phyloP scores from a whole-genome alignment of 1,284 basidiomycete genomes.

The Ustilago cynodontis region DNA sequence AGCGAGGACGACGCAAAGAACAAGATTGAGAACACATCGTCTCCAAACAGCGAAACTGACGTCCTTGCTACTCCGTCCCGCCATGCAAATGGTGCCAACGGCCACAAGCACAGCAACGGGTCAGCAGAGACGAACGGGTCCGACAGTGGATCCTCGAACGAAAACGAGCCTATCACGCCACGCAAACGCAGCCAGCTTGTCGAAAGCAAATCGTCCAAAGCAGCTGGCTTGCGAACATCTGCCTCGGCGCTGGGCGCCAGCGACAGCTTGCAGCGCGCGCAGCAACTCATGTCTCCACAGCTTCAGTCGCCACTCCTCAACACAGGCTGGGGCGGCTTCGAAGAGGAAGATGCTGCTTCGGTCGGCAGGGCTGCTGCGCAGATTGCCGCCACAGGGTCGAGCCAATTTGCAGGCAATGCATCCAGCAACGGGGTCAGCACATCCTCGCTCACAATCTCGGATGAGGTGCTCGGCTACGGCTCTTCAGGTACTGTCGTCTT shows the following conservation, averaged over 20 bases:
- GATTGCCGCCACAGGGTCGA: conserved; percentile 42
- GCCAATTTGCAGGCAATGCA: conserved; percentile 24
- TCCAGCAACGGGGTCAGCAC: conserved; percentile 42
- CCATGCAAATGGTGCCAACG: conserved; percentile 8
- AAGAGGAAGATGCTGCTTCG: conserved; percentile 41
- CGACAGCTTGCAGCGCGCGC: conserved; percentile 47
- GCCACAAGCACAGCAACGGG: conserved; percentile 9
- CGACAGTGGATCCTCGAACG: conserved; percentile 40
- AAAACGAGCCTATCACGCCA: conserved; percentile 36
- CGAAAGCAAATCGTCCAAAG: conserved; percentile 19
- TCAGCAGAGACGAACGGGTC: conserved; percentile 11
- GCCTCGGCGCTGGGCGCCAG: conserved; percentile 29
- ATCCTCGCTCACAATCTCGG: conserved; percentile 59
- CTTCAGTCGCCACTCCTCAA: conserved; percentile 40
- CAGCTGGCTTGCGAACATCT: conserved; percentile 4
- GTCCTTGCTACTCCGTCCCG: conserved; percentile 16
- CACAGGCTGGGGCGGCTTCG: conserved; percentile 40
- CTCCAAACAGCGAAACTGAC: background rate
- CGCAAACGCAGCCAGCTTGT: conserved; percentile 4
- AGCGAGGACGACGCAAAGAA: conserved; percentile 13
- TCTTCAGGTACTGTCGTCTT: conserved; percentile 97
- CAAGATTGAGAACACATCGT: background rate
- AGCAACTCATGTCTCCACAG: conserved; percentile 51
- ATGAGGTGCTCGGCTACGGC: conserved; percentile 77
- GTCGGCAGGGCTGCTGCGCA: conserved; percentile 43